Base-by-base conservation (phyloP, 2,329 filamentous ascomycete species). In the Penicillium sp. region DNA sequence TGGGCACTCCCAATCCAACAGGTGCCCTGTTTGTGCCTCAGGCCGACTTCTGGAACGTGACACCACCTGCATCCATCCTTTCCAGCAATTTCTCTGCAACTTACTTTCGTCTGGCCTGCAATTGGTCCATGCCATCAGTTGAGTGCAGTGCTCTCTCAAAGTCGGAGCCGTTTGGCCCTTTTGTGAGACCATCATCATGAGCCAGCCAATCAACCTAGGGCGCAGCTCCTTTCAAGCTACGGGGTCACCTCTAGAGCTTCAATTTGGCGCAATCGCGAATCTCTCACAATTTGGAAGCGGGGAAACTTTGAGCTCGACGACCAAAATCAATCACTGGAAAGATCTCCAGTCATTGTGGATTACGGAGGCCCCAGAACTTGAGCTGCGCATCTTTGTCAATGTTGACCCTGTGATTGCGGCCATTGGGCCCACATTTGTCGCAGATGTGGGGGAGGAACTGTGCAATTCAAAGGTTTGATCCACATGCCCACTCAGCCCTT, bases 291-390 rank as follows among this genome's bases (percentile, higher is more conserved):
- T 57, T 2, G 25, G 51, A 7, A 28, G 39, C 5, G 17, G 38
- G 7, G 17, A 11, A 8, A 12, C 11, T 20, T 25, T n/a, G 22
- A 45, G 15, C 31, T 14, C 55, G 4, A 39, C 38, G 3, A 37
- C 48, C 17, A 25, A 20, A 10, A n/a, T 64, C n/a, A 39, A 55
- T 8, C 37, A 59, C 12, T 50, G 15, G 39, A 65, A 22, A 14
- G 54, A 47, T 55, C 56, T 41, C 22, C 48, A 53, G 49, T 58
- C 39, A 14, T 25, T 69, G 31, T 78, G 75, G 75, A 62, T 73
- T 7, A 64, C 58, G 35, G 68, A 72, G 55, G 63, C 65, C 11
- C 68, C 69, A 6, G 67, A 71, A 31, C 48, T 76, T 7, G 61
- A 61, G 41, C 54, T 77, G 7, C 61, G 67, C n/a, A 50, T 77